phyloP scores from a whole-genome alignment of 2,329 filamentous ascomycete species.

The Colletotrichum lindemuthianum region DNA sequence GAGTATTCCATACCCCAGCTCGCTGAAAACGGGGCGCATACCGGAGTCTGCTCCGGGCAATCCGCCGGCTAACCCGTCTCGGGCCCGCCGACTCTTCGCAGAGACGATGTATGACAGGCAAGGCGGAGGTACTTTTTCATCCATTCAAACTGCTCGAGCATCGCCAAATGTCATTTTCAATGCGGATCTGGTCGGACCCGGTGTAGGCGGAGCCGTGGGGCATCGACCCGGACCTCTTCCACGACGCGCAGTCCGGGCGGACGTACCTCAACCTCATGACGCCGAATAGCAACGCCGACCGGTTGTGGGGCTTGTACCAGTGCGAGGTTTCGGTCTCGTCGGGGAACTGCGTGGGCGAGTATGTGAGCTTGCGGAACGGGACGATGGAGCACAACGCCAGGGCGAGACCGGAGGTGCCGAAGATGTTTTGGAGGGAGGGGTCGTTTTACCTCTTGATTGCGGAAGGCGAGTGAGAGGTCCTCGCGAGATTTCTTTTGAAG shows the following conservation, averaged over 20 bases:
- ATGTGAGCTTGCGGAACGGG: constrained; percentile 39
- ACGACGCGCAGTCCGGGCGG: constrained; percentile 32
- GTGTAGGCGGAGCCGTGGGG: constrained; percentile 33
- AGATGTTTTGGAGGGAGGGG: constrained; percentile 21
- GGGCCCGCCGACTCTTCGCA: neutral
- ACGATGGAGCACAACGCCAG: constrained; percentile 32
- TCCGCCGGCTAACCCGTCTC: neutral
- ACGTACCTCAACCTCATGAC: constrained; percentile 39
- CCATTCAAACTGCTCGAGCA: too few relatives aligned
- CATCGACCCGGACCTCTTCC: constrained; percentile 32
- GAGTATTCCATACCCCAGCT: too few relatives aligned
- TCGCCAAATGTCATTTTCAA: too few relatives aligned
- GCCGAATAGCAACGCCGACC: constrained; percentile 36
- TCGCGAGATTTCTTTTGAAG: neutral
- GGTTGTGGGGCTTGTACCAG: constrained; percentile 38
- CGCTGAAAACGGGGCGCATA: neutral
- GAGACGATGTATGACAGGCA: neutral
- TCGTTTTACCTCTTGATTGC: constrained; percentile 19
- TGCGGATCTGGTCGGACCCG: constrained; percentile 22
- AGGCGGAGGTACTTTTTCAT: too few relatives aligned
- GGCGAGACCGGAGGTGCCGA: constrained; percentile 37
- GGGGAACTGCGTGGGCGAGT: constrained; percentile 36
- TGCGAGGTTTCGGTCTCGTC: constrained; percentile 36
- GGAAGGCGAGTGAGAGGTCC: constrained; percentile 7
- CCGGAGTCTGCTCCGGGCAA: constrained; percentile 5